Percentiles rank a stretch among this genome's conserved stretches.
Conservation (phyloP, 805 yeast genomes). For the Candida qinlingensis region DNA sequence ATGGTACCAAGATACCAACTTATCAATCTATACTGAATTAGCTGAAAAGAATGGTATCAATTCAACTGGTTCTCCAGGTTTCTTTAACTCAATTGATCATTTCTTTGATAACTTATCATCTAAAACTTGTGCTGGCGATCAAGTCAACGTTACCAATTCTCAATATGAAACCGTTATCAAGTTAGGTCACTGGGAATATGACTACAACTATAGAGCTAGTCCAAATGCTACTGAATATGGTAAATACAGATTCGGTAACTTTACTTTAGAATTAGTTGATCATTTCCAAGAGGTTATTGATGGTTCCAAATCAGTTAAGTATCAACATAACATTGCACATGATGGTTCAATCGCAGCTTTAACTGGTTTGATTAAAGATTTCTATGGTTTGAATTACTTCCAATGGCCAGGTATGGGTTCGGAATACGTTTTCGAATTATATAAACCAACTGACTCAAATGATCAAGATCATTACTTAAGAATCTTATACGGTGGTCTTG, state of each 20-base stretch:
- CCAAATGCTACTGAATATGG: slow-evolving; percentile 32
- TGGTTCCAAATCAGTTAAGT: slow-evolving; percentile 27
- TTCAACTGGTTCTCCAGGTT: slow-evolving; percentile 15
- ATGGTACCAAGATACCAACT: slow-evolving; percentile 33
- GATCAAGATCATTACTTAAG: slow-evolving; percentile 27
- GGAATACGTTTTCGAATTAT: slow-evolving; percentile 35
- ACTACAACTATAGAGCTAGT: slow-evolving; percentile 31
- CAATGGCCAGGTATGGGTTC: slow-evolving; percentile 49
- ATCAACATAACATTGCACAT: slow-evolving; percentile 39
- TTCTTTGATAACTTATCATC: slow-evolving; percentile 37
- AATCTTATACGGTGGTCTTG: slow-evolving; percentile 32
- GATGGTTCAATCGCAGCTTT: slow-evolving; percentile 34
- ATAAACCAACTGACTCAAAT: slow-evolving; percentile 18
- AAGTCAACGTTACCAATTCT: slow-evolving; percentile 26
- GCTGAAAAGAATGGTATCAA: slow-evolving; percentile 22
- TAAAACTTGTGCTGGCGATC: slow-evolving; percentile 34
- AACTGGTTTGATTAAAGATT: slow-evolving; percentile 31
- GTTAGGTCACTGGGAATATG: slow-evolving; percentile 40
- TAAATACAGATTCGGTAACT: slow-evolving; percentile 31
- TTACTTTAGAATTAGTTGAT: slow-evolving; percentile 31
- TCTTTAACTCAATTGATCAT: slow-evolving; percentile 34
- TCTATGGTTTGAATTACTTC: slow-evolving; percentile 22
- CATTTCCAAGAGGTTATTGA: slow-evolving; percentile 25
- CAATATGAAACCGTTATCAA: slow-evolving; percentile 36
- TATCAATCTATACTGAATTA: slow-evolving; percentile 24